Conservation (phyloP, 2,329 filamentous ascomycete genomes). For the Fusarium tupiense region DNA sequence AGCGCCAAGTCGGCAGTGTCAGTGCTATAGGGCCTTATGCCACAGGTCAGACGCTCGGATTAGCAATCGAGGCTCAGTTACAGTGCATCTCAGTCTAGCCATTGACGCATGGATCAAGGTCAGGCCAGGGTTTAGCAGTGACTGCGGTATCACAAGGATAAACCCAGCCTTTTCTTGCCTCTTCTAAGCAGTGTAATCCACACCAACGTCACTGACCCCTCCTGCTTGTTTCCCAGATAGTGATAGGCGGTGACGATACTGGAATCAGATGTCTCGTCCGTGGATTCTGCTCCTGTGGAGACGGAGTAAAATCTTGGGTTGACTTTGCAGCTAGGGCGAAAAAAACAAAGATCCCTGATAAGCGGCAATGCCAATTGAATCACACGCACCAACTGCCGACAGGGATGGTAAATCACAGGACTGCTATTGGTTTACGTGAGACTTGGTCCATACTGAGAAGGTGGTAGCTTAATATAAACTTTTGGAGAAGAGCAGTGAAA, state of each 20-base stretch:
- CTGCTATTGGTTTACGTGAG: conserved; percentile 23
- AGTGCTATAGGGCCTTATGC: conserved; percentile 13
- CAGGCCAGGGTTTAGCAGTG: background rate
- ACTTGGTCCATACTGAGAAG: conserved; percentile 15
- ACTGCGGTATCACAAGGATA: conserved; percentile 5
- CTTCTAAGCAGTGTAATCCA: background rate
- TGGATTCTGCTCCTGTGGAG: conserved; percentile 9
- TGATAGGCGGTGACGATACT: conserved; percentile 32
- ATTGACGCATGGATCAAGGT: background rate
- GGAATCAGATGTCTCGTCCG: conserved; percentile 22
- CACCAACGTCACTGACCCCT: conserved; percentile 3
- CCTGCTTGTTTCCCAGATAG: conserved; percentile 8
- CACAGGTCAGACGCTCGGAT: conserved; percentile 15
- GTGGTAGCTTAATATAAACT: conserved; percentile 24
- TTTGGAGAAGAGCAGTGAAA: background rate
- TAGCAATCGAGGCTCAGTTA: conserved; percentile 15
- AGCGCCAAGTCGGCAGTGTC: conserved; percentile 23
- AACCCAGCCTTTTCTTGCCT: background rate
- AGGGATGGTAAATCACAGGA: conserved; percentile 20
- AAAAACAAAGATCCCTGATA: conserved; percentile 15
- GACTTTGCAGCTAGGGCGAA: background rate
- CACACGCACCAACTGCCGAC: conserved; percentile 31
- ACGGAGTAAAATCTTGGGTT: conserved; percentile 12
- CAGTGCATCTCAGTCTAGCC: background rate
- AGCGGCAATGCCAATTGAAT: conserved; percentile 14